phyloP scores from a whole-genome alignment of 148 eudicot genomes.

The Suaeda aralocaspica region DNA sequence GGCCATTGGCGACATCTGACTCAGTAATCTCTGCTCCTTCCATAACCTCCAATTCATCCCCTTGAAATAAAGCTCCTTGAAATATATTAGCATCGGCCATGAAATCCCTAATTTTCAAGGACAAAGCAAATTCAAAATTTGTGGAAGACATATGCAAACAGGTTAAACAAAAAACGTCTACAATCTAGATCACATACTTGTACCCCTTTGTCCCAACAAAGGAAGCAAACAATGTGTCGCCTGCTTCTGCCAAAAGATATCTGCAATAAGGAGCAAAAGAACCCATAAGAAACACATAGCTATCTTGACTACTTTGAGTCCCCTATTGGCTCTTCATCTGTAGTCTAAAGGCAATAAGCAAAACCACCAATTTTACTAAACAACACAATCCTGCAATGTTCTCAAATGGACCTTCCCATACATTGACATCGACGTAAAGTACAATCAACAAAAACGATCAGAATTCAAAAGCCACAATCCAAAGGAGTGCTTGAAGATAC shows the following conservation, averaged over 20 bases:
- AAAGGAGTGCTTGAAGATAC: conserved; percentile 27
- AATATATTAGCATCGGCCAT: conserved; percentile 93
- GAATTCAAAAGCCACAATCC: neutral
- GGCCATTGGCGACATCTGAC: conserved; percentile 34
- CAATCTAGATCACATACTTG: conserved; percentile 55
- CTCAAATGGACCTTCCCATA: neutral
- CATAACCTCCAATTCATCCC: conserved; percentile 51
- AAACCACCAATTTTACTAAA: neutral
- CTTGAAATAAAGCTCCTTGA: conserved; percentile 96
- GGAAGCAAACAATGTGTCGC: conserved; percentile 95
- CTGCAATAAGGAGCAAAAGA: conserved; percentile 34
- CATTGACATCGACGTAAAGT: neutral
- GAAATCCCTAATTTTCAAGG: conserved; percentile 63
- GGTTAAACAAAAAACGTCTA: conserved; percentile 6
- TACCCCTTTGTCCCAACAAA: conserved; percentile 91
- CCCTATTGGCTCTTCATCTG: neutral
- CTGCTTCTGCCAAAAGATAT: conserved; percentile 91
- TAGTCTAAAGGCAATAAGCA: neutral
- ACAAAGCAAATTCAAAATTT: conserved; percentile 15
- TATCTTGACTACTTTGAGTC: neutral
- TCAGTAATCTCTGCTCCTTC: conserved; percentile 43
- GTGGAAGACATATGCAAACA: conserved; percentile 4
- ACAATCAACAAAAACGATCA: neutral
- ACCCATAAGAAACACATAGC: neutral
- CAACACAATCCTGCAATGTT: neutral